Evolutionary conservation across 2,329 filamentous ascomycete genomes (phyloP), one percentile per base, ranked within the genome.

Genomic region (Gyromitra esculenta): DNA sequence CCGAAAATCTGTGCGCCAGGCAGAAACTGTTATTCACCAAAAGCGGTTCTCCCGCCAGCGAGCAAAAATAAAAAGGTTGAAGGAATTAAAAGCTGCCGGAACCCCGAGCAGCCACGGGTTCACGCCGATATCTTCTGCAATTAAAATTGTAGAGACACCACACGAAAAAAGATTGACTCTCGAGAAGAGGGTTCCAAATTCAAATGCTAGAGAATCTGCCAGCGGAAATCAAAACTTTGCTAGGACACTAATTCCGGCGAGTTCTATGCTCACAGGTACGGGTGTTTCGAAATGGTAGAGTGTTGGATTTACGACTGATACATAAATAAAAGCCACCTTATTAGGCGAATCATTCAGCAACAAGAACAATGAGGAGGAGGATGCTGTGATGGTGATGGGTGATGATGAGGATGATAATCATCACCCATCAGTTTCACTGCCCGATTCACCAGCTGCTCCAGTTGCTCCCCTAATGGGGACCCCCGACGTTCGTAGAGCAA

Each of bases 11-110:
- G 66, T 70, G 4, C 57, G 65, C 13, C 48, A 75, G 9, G 43
- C 43, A 6, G 65, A 71, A 18, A 71, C n/a, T 4, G 45, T 75
- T 31, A 64, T 75, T 15, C 72, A 65, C 15, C 48, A 71, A 59
- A 69, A 71, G 31, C 59, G 52, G 43, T 69, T 70, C 31, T 63
- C 72, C 3, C 56, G 72, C 11, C 72, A 75, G 35, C 62, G 60
- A 15, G 39, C 65, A 15, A 65, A 62, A 69, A 64, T 75, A 41
- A 75, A 43, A 63, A 75, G 25, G 48, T 45, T 75, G 8, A 63
- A 54, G 9, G 48, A 54, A 37, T 35, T 70, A 9, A 59, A 59
- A 13, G 25, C 37, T 18, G 65, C 45, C 11, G 50, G 65, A 41
- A 21, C 50, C 0, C 50, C 50, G 5, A 21, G n/a, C n/a, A 8